Base-by-base conservation (phyloP, 495 filamentous ascomycete genomes). In the Aspergillus egyptiacus region DNA sequence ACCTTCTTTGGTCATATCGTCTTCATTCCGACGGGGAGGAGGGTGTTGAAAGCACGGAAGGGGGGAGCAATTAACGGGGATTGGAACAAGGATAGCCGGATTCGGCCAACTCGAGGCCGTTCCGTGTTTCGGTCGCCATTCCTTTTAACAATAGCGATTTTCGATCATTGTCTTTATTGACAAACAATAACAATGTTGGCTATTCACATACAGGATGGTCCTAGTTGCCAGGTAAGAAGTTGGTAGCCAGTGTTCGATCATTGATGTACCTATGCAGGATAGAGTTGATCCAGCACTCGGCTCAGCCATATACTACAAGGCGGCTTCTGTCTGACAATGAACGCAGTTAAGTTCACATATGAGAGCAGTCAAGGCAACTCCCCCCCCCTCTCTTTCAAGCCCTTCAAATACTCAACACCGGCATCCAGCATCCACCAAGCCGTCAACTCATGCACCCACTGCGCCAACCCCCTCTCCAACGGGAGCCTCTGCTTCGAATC, bases 351-450 rank as follows among this genome's bases (percentile, higher is more conserved):
- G n/a, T n/a, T n/a, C n/a, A n/a, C n/a, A n/a, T n/a, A n/a, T n/a
- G n/a, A n/a, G n/a, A n/a, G n/a, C n/a, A n/a, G n/a, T n/a, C 15
- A 20, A 6, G 18, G 9, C 18, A 10, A 25, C 10, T 25, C 22
- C 27, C 20, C 6, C 15, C 11, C 4, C n/a, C 14, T 19, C 32
- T 50, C 35, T 33, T 61, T 54, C 45, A 66, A 19, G 18, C 58
- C 60, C 39, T 43, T 53, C 57, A 72, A 32, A 59, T 67, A 70
- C n/a, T 31, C 38, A 14, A 64, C 56, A 6, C 67, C 69, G 8
- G 67, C 67, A 33, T 68, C 69, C 52, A 70, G 38, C 45, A 72
- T 54, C 65, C 65, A 70, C 69, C 67, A 70, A 30, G 64, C 42
- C 11, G 65, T 62, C 35, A 61, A 54, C 42, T 72, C 67, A 50